Evolutionary conservation across 257 asterid species (phyloP).

Genomic region (Verbena officinalis): DNA sequence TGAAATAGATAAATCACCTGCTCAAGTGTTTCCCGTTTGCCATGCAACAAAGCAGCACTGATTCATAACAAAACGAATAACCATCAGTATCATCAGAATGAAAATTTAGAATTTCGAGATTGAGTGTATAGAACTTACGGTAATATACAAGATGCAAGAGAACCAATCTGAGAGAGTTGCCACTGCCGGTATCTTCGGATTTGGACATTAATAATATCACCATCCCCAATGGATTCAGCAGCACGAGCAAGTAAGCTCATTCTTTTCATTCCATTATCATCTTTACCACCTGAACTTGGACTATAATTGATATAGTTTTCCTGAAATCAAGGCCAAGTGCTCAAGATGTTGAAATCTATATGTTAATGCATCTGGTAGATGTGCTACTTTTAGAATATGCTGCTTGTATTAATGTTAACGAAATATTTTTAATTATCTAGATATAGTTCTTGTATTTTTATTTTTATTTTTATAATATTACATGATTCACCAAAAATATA

Average conservation of each 20-base stretch:
- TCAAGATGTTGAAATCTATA: constrained; percentile 21
- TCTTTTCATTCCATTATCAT: constrained; percentile 81
- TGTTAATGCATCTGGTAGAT: not conserved
- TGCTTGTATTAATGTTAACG: too few species aligned
- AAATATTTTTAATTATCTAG: too few species aligned
- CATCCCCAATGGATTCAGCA: constrained; percentile 97
- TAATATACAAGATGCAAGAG: constrained; percentile 76
- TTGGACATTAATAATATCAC: constrained; percentile 92
- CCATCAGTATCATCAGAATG: constrained; percentile 21
- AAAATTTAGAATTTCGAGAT: constrained; percentile 11
- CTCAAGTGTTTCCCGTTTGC: constrained; percentile 81
- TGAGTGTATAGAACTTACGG: constrained; percentile 62
- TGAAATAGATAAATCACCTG: constrained; percentile 56
- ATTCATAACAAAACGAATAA: constrained; percentile 30
- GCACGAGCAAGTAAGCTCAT: constrained; percentile 74
- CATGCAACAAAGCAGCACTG: constrained; percentile 92
- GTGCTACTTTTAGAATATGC: not conserved
- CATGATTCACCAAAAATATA: too few species aligned
- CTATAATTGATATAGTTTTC: constrained; percentile 91
- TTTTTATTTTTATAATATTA: too few species aligned
- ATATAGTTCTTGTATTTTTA: too few species aligned
- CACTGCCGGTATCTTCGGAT: constrained; percentile 91
- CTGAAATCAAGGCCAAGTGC: constrained; percentile 50
- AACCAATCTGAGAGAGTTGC: constrained; percentile 91
- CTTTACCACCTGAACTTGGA: constrained; percentile 76